A percentile compares a stretch with the other conserved stretches of the same genome.
phyloP scores from a whole-genome alignment of 306 rosid genomes.

The Prunus davidiana region DNA sequence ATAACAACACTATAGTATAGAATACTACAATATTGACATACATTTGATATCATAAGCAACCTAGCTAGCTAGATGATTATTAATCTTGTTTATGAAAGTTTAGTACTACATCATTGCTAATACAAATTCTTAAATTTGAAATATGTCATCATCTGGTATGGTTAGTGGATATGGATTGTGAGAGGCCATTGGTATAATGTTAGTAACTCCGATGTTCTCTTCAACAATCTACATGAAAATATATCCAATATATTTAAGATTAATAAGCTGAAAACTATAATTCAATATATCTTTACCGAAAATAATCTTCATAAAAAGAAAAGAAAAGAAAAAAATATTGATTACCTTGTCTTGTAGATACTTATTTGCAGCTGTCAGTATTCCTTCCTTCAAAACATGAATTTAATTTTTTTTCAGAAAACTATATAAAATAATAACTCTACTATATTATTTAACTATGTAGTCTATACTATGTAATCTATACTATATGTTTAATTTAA shows the following conservation, averaged over 20 bases:
- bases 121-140: background rate
- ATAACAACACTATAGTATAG: background rate
- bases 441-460: too few species aligned
- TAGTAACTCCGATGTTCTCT: conserved; percentile 4
- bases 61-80: conserved; percentile 2
- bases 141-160: conserved; percentile 6
- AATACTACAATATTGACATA: background rate
- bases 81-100: background rate
- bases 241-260: background rate
- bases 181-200: background rate
- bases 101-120: background rate
- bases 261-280: background rate
- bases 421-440: background rate
- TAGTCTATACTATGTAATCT: too few species aligned
- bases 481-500: too few species aligned
- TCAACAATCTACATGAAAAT: conserved; percentile 4
- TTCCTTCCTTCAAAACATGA: conserved; percentile 27
- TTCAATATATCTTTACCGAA: too few species aligned
- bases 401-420: background rate
- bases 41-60: background rate
- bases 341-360: conserved; percentile 37
- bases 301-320: background rate
- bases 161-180: conserved; percentile 13
- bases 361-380: conserved; percentile 34
- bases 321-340: background rate